phyloP scores from a whole-genome alignment of 2,329 filamentous ascomycete species.

The Alternaria atra region DNA sequence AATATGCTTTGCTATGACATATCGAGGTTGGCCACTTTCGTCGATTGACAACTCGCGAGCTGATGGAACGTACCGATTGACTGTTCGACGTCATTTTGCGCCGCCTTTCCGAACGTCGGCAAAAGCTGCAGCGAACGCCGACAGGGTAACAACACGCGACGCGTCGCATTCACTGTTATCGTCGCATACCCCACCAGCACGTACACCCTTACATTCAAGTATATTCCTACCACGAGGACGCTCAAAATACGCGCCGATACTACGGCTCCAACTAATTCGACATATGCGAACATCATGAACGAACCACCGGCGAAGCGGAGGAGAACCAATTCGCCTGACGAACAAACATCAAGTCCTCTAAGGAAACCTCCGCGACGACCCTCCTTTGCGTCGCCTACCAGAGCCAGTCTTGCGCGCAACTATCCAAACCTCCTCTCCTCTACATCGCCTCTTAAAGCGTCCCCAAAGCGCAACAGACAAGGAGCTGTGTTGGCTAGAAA shows the following conservation, averaged over 20 bases:
- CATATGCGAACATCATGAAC: slow-evolving; percentile 32
- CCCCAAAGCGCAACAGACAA: slow-evolving; percentile 15
- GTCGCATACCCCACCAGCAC: slow-evolving; percentile 14
- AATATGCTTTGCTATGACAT: slow-evolving; percentile 9
- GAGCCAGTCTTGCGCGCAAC: slow-evolving; percentile 51
- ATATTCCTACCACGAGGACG: slow-evolving; percentile 6
- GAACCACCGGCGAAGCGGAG: slow-evolving; percentile 48
- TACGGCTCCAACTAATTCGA: not conserved
- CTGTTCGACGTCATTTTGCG: slow-evolving; percentile 46
- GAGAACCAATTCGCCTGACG: slow-evolving; percentile 43
- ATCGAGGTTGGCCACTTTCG: not conserved
- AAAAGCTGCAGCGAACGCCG: slow-evolving; percentile 34
- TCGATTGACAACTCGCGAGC: slow-evolving; percentile 9
- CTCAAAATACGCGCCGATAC: not conserved
- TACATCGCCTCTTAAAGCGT: slow-evolving; percentile 17
- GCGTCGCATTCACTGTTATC: slow-evolving; percentile 32
- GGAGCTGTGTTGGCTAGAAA: slow-evolving; percentile 20
- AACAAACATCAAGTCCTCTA: slow-evolving; percentile 35
- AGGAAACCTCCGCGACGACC: slow-evolving; percentile 46
- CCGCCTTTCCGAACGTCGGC: slow-evolving; percentile 37
- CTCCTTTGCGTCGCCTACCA: slow-evolving; percentile 53
- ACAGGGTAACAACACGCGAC: slow-evolving; percentile 38
- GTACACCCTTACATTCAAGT: not conserved
- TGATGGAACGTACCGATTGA: slow-evolving; percentile 22
- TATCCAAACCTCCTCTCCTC: slow-evolving; percentile 45